Evolutionary conservation across 257 asterid genomes (phyloP), one percentile per base, ranked within the genome.

Genomic region (Capsicum rhomboideum): DNA sequence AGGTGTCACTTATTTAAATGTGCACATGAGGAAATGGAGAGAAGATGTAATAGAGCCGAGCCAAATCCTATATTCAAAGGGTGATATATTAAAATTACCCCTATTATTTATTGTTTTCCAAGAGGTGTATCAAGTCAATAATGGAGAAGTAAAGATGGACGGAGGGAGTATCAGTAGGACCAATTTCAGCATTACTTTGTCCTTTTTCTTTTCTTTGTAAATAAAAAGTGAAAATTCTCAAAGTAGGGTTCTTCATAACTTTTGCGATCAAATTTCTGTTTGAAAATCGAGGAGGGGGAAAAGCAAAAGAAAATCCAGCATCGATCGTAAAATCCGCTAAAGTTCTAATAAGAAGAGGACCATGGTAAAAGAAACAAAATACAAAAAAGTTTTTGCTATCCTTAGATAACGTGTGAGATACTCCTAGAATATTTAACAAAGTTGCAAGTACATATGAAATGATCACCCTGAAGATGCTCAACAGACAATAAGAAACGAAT

Each of bases 241-340:
- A 10, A 59, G 68, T 59, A 59, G 68, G 68, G 17, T 59, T 59
- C 8, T 28, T 23, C 59, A 6, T 1, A 21, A 23, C 81, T 75
- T 75, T 75, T 46, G n/a, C 4, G 81, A 75, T 75, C 44, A 49
- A 75, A 75, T 23, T 44, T 46, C 2, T n/a, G 58, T 74, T 74
- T 26, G 81, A 75, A 75, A 75, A 49, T 49, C 10, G 26, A 75
- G 44, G 44, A 49, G 81, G 61, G 61, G 14, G 12, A 18, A 67
- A 74, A 74, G 81, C 61, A 23, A 49, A 75, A 75, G 81, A 75
- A 75, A 75, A 49, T 49, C 61, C 20, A 75, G 61, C 81, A 75
- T 75, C 44, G 63, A 75, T 75, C 63, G 61, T 75, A 75, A 75
- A 75, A 75, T 75, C 81, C 81, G 81, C 63, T 75, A 49, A 75